phyloP scores from a whole-genome alignment of 169 alveolate genomes.

The Theileria luwenshuni region DNA sequence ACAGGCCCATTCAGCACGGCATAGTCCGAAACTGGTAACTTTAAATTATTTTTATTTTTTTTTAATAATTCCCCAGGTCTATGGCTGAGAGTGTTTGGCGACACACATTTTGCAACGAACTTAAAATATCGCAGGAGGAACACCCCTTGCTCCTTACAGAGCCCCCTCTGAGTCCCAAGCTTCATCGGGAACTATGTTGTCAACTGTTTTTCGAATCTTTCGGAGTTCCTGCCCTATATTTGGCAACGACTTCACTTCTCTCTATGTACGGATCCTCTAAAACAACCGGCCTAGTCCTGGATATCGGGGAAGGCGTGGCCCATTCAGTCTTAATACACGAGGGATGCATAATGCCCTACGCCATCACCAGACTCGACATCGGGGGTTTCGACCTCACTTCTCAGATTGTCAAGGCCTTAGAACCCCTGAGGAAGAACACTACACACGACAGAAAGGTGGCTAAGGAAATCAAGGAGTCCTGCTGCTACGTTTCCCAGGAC shows the following conservation, averaged over 20 bases:
- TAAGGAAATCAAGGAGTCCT: slow-evolving; percentile 49
- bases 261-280: slow-evolving; percentile 89
- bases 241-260: slow-evolving; percentile 88
- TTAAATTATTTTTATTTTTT: background rate
- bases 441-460: slow-evolving; percentile 38
- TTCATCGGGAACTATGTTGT: slow-evolving; percentile 88
- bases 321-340: slow-evolving; percentile 90
- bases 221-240: slow-evolving; percentile 88
- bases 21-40: slow-evolving; percentile 82
- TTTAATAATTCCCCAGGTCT: slow-evolving; percentile 12
- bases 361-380: slow-evolving; percentile 83
- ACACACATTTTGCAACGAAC: slow-evolving; percentile 78
- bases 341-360: slow-evolving; percentile 88
- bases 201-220: slow-evolving; percentile 89
- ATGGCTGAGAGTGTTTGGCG: slow-evolving; percentile 79
- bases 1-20: slow-evolving; percentile 78
- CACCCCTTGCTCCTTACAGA: slow-evolving; percentile 90
- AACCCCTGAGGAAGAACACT: slow-evolving; percentile 9
- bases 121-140: slow-evolving; percentile 80
- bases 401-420: slow-evolving; percentile 22
- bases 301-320: slow-evolving; percentile 93
- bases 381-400: slow-evolving; percentile 92
- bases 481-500: slow-evolving; percentile 54
- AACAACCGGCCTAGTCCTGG: slow-evolving; percentile 91
- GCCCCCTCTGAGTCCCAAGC: slow-evolving; percentile 90